Base-by-base conservation (phyloP, 306 rosid species). In the Prunus campanulata region DNA sequence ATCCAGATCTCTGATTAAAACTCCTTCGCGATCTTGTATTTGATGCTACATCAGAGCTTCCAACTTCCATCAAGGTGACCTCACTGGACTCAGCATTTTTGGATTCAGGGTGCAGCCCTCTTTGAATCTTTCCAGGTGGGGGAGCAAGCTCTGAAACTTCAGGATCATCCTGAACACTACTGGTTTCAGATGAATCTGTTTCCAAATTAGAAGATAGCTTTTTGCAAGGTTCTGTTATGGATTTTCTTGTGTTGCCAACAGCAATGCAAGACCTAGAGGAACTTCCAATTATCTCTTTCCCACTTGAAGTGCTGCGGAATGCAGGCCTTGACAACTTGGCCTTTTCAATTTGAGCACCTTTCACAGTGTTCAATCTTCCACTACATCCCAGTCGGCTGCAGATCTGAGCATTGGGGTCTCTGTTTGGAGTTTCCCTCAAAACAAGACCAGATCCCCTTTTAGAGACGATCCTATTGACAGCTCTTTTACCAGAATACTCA, bases 401-500 rank as follows among this genome's bases (percentile, higher is more conserved):
- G 54, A 77, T 82, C 86, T 83, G 98, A 78, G 89, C 82, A 81
- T 78, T 91, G 74, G 83, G 82, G 74, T 95, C 96, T 75, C 87
- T 84, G 32, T 85, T 92, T 20, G 87, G 87, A 60, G 86, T 74
- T 75, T 96, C 97, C 86, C 96, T 89, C 59, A 92, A 85, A 71
- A 78, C 86, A 64, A 72, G 86, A 70, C 90, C 81, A 79, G 86
- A 77, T 46, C 93, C 93, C 84, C 87, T 91, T 80, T 84, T 89
- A 83, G 97, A 85, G 80, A 87, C 84, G 68, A 89, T 78, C 75
- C 90, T 87, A 54, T 86, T 79, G 47, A 20, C 78, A 68, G 90
- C 85, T 86, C 93, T 87, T 89, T 91, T 96, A 76, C 97, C 86
- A 25, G 96, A 86, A 85, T 79, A 92, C 59, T 83, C 97, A 83